These are phyloP conservation scores for Aspergillus bombycis DNA, from an alignment of 2,329 filamentous ascomycete species.

Conservation along the genomic window DNA sequence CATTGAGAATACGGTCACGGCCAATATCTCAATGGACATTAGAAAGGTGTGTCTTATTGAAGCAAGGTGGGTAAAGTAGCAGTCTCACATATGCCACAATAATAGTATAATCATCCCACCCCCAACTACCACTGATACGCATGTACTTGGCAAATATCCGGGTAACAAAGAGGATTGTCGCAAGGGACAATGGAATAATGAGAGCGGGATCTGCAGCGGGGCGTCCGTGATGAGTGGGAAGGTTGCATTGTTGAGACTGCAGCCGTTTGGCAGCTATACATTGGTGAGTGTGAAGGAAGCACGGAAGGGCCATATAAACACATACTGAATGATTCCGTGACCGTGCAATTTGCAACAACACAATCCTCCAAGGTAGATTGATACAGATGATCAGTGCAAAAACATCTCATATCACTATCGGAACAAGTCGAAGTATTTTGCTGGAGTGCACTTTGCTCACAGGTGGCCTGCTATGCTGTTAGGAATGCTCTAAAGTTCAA, in stretches of 20 bases:
- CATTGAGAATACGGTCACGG: constrained; percentile 13
- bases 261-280: constrained; percentile 12
- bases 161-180: constrained; percentile 17
- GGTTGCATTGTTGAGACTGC: constrained; percentile 11
- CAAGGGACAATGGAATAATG: constrained; percentile 17
- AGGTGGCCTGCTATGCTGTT: neutral
- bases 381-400: constrained; percentile 4
- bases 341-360: constrained; percentile 3
- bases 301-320: neutral
- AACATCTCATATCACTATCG: neutral
- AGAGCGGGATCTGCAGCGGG: constrained; percentile 16
- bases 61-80: no score
- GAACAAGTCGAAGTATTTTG: neutral
- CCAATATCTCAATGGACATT: constrained; percentile 13
- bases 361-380: constrained; percentile 5
- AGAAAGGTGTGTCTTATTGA: neutral
- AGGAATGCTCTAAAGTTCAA: neutral
- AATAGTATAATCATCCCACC: constrained; percentile 21
- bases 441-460: neutral
- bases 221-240: constrained; percentile 11
- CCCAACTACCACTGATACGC: constrained; percentile 20
- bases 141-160: constrained; percentile 16
- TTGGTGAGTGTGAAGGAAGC: neutral
- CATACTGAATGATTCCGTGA: constrained; percentile 14
- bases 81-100: constrained; percentile 19